Base-by-base conservation (phyloP, 306 rosid species). In the Gynostemma pentaphyllum region DNA sequence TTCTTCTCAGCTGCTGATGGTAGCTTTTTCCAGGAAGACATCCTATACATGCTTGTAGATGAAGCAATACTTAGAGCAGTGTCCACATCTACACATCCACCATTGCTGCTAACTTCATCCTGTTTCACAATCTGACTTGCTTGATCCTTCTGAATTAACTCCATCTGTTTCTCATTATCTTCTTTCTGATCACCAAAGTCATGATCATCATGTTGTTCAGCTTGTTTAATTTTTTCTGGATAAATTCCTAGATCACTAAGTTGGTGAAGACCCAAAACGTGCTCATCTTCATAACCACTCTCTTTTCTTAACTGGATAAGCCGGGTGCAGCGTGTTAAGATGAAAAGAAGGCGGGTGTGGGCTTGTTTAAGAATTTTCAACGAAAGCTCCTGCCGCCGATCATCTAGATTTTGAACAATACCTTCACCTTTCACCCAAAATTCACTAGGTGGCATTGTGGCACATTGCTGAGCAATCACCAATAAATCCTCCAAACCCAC, bases 1-100 rank as follows among this genome's bases (percentile, higher is more conserved):
- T 63, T 84, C 78, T 79, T 88, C 72, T 81, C 92, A 66, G 74
- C 83, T 44, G 81, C 85, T 45, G 86, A 68, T 68, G 96, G 96
- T 74, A 88, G 79, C 80, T 80, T 88, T 77, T 78, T 92, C 99
- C 99, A 92, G 62, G 99, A 92, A 50, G 99, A 77, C 95, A 92
- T 92, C 78, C 81, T 82, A 73, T 82, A 92, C 70, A 81, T 72
- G 24, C 88, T 62, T 34, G 85, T 55, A 68, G 95, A 75, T 45
- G 96, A 81, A 26, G 68, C 89, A 34, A 34, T 53, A 54, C 89
- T 88, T 74, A 76, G 74, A 50, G 79, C 78, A 40, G 86, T 71
- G 68, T 63, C 39, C 72, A 49, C 74, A 16, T 78, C 88, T 53
- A 14, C 56, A 32, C 52, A 69, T 48, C 78, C 91, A 68, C 66